Evolutionary conservation across 768 basidiomycete species (phyloP), one percentile per base, ranked within the genome.

Genomic region (Obba rivulosa): DNA sequence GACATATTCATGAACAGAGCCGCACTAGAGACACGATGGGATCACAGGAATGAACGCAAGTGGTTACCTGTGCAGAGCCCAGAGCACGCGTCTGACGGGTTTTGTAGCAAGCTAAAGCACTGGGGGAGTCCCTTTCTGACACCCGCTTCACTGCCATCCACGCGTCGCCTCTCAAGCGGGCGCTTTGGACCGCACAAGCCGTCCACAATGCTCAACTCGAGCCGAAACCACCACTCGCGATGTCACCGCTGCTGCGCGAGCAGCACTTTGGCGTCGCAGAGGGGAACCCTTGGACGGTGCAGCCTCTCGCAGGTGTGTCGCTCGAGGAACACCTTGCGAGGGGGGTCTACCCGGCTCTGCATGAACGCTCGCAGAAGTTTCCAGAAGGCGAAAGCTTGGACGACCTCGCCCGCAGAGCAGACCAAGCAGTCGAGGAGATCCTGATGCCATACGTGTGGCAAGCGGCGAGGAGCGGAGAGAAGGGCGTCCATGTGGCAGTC

Each of bases 261-360:
- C 85, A 85, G 61, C 58, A 76, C 58, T 89, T 82, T 51, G 88
- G 88, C 21, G 62, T 71, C 4, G 87, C 79, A 1, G 89, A 91
- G 61, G 87, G 88, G 3, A 69, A 76, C 24, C 60, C 74, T 2
- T 81, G 77, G 66, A 56, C 64, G 2, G 66, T 69, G 49, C 22
- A 45, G 18, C 20, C 25, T 10, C 46, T 45, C 8, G 54, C 51
- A 3, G 49, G 48, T n/a, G 41, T 63, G 16, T 43, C 61, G 7
- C 48, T 62, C 40, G 66, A 71, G 14, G 75, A 79, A 16, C 78
- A 83, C 56, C 74, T 73, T 54, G 72, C 71, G 1, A 65, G 66
- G 31, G 80, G 75, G 13, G 63, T 76, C 34, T 89, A 75, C 54
- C 85, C 85, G 2, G 52, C 70, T 5, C 52, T 78, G 5, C 62